These are phyloP conservation scores for Cornus controversa DNA, from an alignment of 148 eudicot genomes.

Conservation along the genomic window DNA sequence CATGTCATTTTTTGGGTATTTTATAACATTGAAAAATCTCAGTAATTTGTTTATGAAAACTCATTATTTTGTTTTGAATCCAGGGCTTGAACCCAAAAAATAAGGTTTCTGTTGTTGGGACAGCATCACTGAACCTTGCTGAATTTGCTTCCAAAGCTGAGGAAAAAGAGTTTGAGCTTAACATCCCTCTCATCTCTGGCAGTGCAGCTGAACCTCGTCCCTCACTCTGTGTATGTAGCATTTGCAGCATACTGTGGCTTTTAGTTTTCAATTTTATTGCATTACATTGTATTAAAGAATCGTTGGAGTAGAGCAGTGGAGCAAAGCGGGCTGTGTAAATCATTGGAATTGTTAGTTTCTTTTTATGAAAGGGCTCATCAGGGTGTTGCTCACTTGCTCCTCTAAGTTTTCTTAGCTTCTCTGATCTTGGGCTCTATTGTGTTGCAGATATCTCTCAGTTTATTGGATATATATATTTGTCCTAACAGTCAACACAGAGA, in stretches of 20 bases:
- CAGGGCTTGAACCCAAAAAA: slow-evolving; percentile 65
- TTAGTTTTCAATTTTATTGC: not conserved
- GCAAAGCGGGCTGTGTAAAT: too few species aligned
- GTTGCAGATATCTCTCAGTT: slow-evolving; percentile 63
- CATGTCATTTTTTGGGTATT: not conserved
- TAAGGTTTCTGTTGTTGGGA: slow-evolving; percentile 53
- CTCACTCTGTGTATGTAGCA: slow-evolving; percentile 49
- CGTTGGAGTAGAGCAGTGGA: too few species aligned
- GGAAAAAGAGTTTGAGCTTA: slow-evolving; percentile 58
- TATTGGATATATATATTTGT: slow-evolving; percentile 56
- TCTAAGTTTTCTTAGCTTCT: not conserved
- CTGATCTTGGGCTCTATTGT: not conserved
- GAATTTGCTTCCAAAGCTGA: slow-evolving; percentile 71
- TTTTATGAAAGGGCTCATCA: not conserved
- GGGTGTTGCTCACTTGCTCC: not conserved
- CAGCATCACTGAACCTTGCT: slow-evolving; percentile 73
- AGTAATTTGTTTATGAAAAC: not conserved
- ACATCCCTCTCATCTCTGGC: slow-evolving; percentile 61
- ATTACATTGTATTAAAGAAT: not conserved
- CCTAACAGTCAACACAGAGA: slow-evolving; percentile 47
- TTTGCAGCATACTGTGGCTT: not conserved
- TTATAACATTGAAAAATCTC: not conserved
- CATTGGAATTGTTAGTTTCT: not conserved
- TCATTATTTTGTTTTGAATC: not conserved
- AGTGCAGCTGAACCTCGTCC: slow-evolving; percentile 44